Base-by-base conservation (phyloP, 495 filamentous ascomycete genomes). In the Lepraria neglecta region DNA sequence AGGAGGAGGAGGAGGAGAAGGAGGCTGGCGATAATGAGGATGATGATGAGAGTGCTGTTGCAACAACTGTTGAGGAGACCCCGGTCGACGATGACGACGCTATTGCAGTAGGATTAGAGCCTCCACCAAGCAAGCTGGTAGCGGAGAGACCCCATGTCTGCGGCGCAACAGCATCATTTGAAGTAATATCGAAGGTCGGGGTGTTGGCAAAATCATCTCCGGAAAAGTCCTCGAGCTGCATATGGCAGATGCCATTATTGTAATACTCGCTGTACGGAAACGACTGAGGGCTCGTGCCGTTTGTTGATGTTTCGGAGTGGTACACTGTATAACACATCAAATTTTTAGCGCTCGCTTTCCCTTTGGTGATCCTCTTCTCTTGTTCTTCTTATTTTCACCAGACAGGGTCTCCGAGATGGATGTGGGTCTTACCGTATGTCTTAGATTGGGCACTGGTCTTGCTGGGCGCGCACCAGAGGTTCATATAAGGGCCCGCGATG, bases 381-480 rank as follows among this genome's bases (percentile, higher is more conserved):
- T 30, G 7, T 30, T 19, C 31, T 30, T 52, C 48, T 52, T 17
- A 7, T n/a, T n/a, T 3, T 52, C 1, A n/a, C 15, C 9, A 17
- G 0, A 33, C 27, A 24, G 17, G 40, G 19, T 4, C 24, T 54
- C 30, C 12, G 14, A 35, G 6, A 43, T 31, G 21, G 6, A 40
- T 44, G 28, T 11, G 31, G 12, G 17, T 33, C 58, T 64, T 64
- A 64, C 62, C 57, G 44, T 55, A 56, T 6, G 28, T 51, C 6
- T 21, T 15, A 14, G 57, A 56, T 43, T 56, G 57, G 38, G 3
- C 10, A 58, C 6, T 43, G n/a, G 6, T 50, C 1, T 10, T 21
- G 28, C 11, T 60, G 4, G 57, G 17, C 19, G 57, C 57, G 21
- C 62, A 64, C 58, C 62, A 64, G 12, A 64, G 50, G 40, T 60